Evolutionary conservation across 2,329 filamentous ascomycete species (phyloP), one percentile per base, ranked within the genome.

Genomic region (Fusarium pilosicola): DNA sequence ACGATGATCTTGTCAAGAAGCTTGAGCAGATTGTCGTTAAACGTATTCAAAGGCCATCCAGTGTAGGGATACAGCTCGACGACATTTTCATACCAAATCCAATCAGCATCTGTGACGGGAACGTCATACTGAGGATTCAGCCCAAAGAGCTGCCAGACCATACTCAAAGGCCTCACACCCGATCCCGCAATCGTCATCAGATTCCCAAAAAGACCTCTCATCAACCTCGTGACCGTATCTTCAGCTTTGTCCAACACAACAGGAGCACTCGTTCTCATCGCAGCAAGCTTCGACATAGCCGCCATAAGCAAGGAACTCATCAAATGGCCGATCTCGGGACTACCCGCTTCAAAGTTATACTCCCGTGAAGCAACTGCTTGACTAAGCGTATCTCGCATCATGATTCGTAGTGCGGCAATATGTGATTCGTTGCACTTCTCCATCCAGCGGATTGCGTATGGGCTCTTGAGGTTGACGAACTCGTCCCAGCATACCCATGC

Each of bases 401-500:
- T 70, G 22, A 70, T 70, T 34, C 67, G 3, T 0, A 70, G 7
- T 0, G 67, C 59, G 1, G 67, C 67, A 1, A 70, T 70, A 17
- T 70, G 67, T 0, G 59, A 9, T 10, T 70, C 67, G 6, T 70
- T 70, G 7, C 67, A 70, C 65, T 70, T 70, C 24, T 70, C 67
- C 65, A 70, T 70, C 65, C 67, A 70, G 7, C 67, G 65, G 0
- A 70, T 22, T 2, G n/a, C 7, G 10, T 70, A 70, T 4, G 67
- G 67, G 4, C 52, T 59, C 51, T 65, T 30, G 14, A 70, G 65
- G 7, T 70, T 70, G 30, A 70, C 67, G 14, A 70, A 70, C 1
- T 70, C 67, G 0, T 70, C 67, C 67, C 67, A 70, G 15, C 67
- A 70, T 11, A 70, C 67, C 67, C 65, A 70, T 0, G 67, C 67